These are phyloP conservation scores for Bruguiera parviflora DNA, from an alignment of 345 rosid species.

Conservation along the genomic window DNA sequence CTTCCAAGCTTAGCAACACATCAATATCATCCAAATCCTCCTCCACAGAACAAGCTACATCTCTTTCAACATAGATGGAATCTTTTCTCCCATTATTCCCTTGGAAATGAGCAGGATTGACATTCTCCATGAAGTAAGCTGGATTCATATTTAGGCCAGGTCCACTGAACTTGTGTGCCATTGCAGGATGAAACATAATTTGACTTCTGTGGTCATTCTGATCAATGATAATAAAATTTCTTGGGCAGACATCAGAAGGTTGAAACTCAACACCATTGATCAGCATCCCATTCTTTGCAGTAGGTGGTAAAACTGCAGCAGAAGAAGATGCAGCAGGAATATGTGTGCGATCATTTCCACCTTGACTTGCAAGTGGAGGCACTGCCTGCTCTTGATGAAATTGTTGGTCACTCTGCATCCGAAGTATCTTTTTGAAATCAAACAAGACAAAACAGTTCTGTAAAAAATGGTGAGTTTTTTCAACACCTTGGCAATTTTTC, in stretches of 20 bases:
- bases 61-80: constrained; percentile 37
- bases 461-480: too few relatives aligned
- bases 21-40: constrained; percentile 88
- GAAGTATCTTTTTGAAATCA: constrained; percentile 20
- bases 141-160: constrained; percentile 42
- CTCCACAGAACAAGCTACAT: constrained; percentile 43
- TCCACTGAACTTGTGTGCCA: constrained; percentile 50
- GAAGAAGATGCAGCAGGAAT: constrained; percentile 46
- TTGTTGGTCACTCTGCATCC: constrained; percentile 53
- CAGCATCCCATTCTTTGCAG: constrained; percentile 42
- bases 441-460: not conserved
- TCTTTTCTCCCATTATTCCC: constrained; percentile 37
- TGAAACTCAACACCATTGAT: constrained; percentile 64
- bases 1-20: constrained; percentile 68
- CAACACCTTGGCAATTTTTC: constrained; percentile 11
- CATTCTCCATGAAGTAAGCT: constrained; percentile 1
- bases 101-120: constrained; percentile 33
- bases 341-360: constrained; percentile 40
- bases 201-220: constrained; percentile 64
- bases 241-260: constrained; percentile 62
- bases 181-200: constrained; percentile 72
- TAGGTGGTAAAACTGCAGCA: constrained; percentile 50
- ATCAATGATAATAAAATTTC: constrained; percentile 60
- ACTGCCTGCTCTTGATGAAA: constrained; percentile 26
- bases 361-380: constrained; percentile 43